Evolutionary conservation across 768 basidiomycete species (phyloP), one percentile per base, ranked within the genome.

Genomic region (Cystofilobasidium macerans): DNA sequence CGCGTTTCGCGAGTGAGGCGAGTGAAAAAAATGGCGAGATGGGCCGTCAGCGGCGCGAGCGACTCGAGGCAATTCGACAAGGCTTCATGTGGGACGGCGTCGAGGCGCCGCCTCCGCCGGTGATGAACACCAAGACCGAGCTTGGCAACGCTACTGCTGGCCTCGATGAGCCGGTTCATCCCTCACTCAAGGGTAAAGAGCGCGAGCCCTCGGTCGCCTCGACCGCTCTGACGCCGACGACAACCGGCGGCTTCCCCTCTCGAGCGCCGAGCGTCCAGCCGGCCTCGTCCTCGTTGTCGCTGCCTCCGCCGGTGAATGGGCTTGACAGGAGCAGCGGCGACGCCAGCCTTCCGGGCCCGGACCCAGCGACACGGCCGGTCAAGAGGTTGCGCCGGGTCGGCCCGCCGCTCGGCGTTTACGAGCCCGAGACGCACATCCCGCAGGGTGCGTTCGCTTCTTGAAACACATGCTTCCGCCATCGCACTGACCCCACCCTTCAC

Each of bases 361-460:
- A 4, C 11, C 30, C 4, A 14, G 20, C n/a, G 45, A 48, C n/a
- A n/a, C n/a, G 45, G 45, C 45, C 45, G 30, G 26, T 20, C 28
- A 54, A 54, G 51, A 26, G 51, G 35, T 30, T 1, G 45, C 61
- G 64, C 38, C 53, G 61, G 1, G 65, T 61, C 59, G 68, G 67
- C 45, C 78, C 81, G 54, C 84, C 85, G 1, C 70, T 84, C 47
- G 89, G 88, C 1, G 79, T 85, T 28, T 93, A 91, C 71, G 91
- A 93, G 71, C 84, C 88, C 11, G 89, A 93, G 73, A 81, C 85
- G 0, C 84, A 85, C 45, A 74, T 85, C 35, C 81, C 89, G 9
- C 82, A 85, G 71, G 48, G 14, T 40, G 57, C 67, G 12, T 36
- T 67, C 53, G 33, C 26, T 28, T 8, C 4, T 38, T 14, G 36